Evolutionary conservation across 2,329 filamentous ascomycete species (phyloP), one percentile per base, ranked within the genome.

Genomic region (Exophiala sideris): DNA sequence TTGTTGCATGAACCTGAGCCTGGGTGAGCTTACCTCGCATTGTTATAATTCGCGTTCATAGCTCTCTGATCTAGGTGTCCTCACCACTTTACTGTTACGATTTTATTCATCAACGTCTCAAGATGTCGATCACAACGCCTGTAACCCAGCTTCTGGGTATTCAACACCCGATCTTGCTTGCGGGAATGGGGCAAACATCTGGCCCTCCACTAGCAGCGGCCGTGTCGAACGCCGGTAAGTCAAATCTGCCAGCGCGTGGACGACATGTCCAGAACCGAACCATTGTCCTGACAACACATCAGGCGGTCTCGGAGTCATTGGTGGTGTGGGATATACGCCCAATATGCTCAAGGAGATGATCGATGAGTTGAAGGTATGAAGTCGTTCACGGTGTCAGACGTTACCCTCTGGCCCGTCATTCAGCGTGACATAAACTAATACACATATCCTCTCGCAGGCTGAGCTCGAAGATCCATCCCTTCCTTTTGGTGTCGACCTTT

Each of bases 401-500:
- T 41, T 39, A 9, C 8, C 29, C 9, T 20, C 18, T 12, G 11
- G 34, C 36, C 12, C 12, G 7, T 41, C n/a, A 10, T 6, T 8
- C 14, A 12, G 35, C 3, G 7, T 4, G 5, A 8, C 11, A 38
- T 7, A 11, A 29, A 29, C 24, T 29, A 4, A 29, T 8, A 8
- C 4, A 14, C 40, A 7, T 16, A 6, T 18, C 11, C 18, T 6
- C 7, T 5, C 12, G 32, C 29, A 92, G 74, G 75, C 80, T 20
- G 76, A 83, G 63, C 79, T 92, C 3, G 60, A 62, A 4, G 73
- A 75, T 33, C 83, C 85, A 0, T 74, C 77, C 50, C 77, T 91
- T 5, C 87, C 88, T 0, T 94, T 94, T 68, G 89, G 89, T 63
- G 80, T 94, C 36, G 89, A 94, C 70, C 82, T 95, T 4, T 88